Conservation (phyloP, 164 flowering plant genomes). For the Brasenia schreberi region DNA sequence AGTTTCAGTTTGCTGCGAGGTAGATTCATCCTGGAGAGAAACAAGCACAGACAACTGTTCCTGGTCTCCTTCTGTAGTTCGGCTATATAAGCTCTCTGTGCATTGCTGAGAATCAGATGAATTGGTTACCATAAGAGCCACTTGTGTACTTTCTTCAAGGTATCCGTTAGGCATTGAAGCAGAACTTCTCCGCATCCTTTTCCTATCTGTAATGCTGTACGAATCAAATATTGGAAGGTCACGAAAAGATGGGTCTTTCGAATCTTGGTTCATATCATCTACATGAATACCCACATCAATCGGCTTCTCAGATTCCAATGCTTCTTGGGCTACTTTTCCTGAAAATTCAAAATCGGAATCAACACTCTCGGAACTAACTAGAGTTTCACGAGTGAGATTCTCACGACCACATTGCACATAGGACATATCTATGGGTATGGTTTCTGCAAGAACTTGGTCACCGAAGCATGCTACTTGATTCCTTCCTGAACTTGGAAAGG, state of each 20-base stretch:
- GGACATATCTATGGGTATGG: not conserved
- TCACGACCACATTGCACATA: not conserved
- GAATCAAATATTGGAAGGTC: not conserved
- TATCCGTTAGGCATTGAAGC: not conserved
- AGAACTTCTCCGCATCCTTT: not conserved
- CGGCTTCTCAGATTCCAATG: not conserved
- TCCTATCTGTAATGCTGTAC: not conserved
- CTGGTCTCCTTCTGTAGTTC: not conserved
- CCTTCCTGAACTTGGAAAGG: not conserved
- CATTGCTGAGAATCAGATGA: not conserved
- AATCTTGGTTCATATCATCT: not conserved
- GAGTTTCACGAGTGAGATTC: not conserved
- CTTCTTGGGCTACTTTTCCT: too few relatives aligned
- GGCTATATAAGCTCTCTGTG: not conserved
- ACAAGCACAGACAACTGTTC: not conserved
- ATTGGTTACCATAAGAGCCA: not conserved
- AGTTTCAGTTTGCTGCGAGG: not conserved
- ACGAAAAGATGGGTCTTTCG: not conserved
- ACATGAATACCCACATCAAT: not conserved
- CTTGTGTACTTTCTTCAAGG: not conserved
- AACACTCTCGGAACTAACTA: not conserved
- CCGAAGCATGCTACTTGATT: not conserved
- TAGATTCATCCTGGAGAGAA: not conserved
- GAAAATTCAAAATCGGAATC: not conserved
- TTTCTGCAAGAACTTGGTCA: not conserved